Conservation (phyloP, 805 yeast genomes). For the Starmerella roubikii region DNA sequence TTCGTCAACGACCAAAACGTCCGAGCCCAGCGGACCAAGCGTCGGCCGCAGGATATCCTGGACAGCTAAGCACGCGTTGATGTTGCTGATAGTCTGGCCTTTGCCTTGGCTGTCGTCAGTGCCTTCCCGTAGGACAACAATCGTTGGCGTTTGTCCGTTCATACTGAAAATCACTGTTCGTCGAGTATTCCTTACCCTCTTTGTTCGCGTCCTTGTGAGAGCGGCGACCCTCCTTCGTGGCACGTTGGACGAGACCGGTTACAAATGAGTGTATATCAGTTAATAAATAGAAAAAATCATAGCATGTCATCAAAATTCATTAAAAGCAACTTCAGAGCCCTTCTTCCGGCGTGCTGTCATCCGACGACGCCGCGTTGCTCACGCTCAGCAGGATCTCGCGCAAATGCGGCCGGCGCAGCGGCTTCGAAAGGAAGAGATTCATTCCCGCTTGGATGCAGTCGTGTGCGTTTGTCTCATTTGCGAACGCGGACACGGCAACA, state of each 20-base stretch:
- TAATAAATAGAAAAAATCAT: too few relatives aligned
- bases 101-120: slow-evolving; percentile 94
- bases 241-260: too few relatives aligned
- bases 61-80: slow-evolving; percentile 92
- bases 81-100: slow-evolving; percentile 89
- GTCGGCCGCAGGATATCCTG: slow-evolving; percentile 94
- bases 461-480: slow-evolving; percentile 78
- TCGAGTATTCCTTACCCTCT: not conserved
- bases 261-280: too few relatives aligned
- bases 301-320: too few relatives aligned
- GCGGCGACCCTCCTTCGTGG: too few relatives aligned
- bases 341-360: too few relatives aligned
- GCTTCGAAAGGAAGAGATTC: slow-evolving; percentile 83
- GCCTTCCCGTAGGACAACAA: slow-evolving; percentile 94
- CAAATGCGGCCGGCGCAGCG: slow-evolving; percentile 29
- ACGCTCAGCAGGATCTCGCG: slow-evolving; percentile 19
- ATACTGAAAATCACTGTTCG: slow-evolving; percentile 1
- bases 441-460: slow-evolving; percentile 83
- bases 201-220: too few relatives aligned
- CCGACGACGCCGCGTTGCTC: not conserved
- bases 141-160: slow-evolving; percentile 83
- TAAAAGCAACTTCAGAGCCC: too few relatives aligned
- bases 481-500: slow-evolving; percentile 90
- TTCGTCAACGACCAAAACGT: slow-evolving; percentile 72
- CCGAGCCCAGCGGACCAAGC: slow-evolving; percentile 94